Base-by-base conservation (phyloP, 176 grass and related monocot species). In the Oryza punctata region DNA sequence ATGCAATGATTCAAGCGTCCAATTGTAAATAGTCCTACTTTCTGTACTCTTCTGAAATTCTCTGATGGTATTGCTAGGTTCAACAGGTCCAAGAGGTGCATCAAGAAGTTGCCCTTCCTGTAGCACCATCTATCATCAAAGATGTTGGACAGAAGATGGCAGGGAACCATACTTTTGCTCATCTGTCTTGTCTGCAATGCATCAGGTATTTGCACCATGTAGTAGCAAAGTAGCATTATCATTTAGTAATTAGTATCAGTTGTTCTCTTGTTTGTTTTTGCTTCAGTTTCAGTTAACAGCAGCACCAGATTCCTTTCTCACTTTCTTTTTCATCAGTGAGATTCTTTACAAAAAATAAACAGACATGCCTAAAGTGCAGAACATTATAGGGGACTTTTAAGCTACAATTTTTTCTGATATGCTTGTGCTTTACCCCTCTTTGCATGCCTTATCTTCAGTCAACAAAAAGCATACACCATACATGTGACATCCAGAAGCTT, bases 121-220 rank as follows among this genome's bases (percentile, higher is more conserved):
- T 41, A 41, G 40, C 8, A 28, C 11, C 59, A 16, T 18, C 40
- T 57, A 19, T 23, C 1, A 6, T 43, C 14, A 12, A 91, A 33
- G 57, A 92, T 97, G 94, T 50, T 71, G 85, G 67, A 5, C 2
- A 70, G 76, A 81, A 59, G 80, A 91, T 85, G 89, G 90, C 81
- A 86, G 49, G 83, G 82, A 59, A 72, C 85, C 72, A 23, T 87
- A 33, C 23, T 92, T 21, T 5, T 90, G 13, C 19, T 94, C 67
- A 28, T 71, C 19, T 69, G 86, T 78, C 12, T 87, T 63, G 78
- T 94, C 61, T 83, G 70, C 47, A 78, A n/a, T 37, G 46, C 52
- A 24, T 78, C 91, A 90, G 91, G 94, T 92, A 88, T 70, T 12
- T 72, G 3, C 27, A 77, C 43, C 6, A 2, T 63, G 10, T 18